Evolutionary conservation across 2,329 filamentous ascomycete species (phyloP).

Genomic region (Neurospora sp.): DNA sequence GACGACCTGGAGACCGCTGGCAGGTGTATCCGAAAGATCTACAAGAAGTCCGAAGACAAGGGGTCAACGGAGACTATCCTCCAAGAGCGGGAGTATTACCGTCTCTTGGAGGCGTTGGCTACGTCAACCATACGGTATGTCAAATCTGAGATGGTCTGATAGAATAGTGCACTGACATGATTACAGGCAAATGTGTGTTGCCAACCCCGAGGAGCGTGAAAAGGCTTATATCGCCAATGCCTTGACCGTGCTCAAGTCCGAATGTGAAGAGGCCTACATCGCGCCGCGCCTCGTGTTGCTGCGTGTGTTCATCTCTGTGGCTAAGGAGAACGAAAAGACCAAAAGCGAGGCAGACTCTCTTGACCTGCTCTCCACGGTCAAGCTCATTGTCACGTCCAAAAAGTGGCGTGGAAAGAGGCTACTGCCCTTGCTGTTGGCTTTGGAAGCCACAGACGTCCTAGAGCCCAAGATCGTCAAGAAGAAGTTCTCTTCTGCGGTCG

Average conservation of each 20-base stretch:
- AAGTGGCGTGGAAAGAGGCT: conserved; percentile 9
- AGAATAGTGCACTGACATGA: conserved; percentile 5
- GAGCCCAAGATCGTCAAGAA: conserved; percentile 11
- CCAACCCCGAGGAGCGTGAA: conserved; percentile 33
- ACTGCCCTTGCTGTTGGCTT: conserved; percentile 13
- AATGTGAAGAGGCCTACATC: conserved; percentile 7
- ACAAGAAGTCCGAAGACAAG: conserved; percentile 7
- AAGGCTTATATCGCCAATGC: conserved; percentile 21
- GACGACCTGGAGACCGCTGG: conserved; percentile 25
- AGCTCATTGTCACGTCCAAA: conserved; percentile 1
- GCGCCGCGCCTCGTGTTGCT: conserved; percentile 10
- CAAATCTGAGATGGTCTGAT: background rate
- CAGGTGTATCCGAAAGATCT: conserved; percentile 7
- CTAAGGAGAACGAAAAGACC: conserved; percentile 2
- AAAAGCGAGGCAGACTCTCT: background rate
- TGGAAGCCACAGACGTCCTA: conserved; percentile 15
- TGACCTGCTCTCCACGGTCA: conserved; percentile 6
- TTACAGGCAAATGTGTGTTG: conserved; percentile 32
- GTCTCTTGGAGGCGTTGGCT: conserved; percentile 12
- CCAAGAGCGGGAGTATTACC: conserved; percentile 11
- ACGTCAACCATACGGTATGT: conserved; percentile 15
- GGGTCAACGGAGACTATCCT: conserved; percentile 4
- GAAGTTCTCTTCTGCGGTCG: conserved; percentile 3
- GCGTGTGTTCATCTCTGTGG: conserved; percentile 8
- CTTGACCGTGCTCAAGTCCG: conserved; percentile 15